Percentiles rank a stretch among this genome's conserved stretches.
Evolutionary conservation across 345 rosid genomes (phyloP).

Genomic region (Arabidopsis arenosa): DNA sequence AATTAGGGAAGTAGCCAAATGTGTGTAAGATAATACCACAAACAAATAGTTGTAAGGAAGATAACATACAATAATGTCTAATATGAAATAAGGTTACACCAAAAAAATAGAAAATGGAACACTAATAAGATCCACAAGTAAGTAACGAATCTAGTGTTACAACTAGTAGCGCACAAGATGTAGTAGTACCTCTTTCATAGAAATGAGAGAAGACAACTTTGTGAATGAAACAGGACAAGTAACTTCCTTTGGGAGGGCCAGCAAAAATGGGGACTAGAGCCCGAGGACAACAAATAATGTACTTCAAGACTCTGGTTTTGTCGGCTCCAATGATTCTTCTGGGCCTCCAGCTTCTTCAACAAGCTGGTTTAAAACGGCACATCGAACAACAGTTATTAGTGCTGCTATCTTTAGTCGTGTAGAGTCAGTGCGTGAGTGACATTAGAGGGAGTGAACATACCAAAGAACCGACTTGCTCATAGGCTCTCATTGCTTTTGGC

Average conservation of each 20-base stretch:
- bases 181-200: not conserved
- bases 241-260: slow-evolving; percentile 9
- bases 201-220: not conserved
- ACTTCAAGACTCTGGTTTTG: slow-evolving; percentile 46
- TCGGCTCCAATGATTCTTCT: slow-evolving; percentile 47
- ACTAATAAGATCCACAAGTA: not conserved
- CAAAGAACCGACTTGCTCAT: slow-evolving; percentile 82
- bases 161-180: slow-evolving; percentile 32
- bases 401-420: not conserved
- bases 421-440: not conserved
- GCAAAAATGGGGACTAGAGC: slow-evolving; percentile 19
- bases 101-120: not conserved
- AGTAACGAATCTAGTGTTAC: slow-evolving; percentile 9
- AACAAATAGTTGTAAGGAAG: not conserved
- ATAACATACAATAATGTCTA: not conserved
- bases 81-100: slow-evolving; percentile 18
- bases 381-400: not conserved
- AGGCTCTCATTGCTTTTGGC: slow-evolving; percentile 92
- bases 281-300: slow-evolving; percentile 14
- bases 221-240: slow-evolving; percentile 13
- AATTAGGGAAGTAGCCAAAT: not conserved
- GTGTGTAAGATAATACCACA: not conserved
- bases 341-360: slow-evolving; percentile 56
- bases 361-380: slow-evolving; percentile 49
- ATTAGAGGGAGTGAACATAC: slow-evolving; percentile 46